A percentile compares a stretch with the other conserved stretches of the same genome.
phyloP scores from a whole-genome alignment of 2,329 filamentous ascomycete species.

The Diaporthe sp. region DNA sequence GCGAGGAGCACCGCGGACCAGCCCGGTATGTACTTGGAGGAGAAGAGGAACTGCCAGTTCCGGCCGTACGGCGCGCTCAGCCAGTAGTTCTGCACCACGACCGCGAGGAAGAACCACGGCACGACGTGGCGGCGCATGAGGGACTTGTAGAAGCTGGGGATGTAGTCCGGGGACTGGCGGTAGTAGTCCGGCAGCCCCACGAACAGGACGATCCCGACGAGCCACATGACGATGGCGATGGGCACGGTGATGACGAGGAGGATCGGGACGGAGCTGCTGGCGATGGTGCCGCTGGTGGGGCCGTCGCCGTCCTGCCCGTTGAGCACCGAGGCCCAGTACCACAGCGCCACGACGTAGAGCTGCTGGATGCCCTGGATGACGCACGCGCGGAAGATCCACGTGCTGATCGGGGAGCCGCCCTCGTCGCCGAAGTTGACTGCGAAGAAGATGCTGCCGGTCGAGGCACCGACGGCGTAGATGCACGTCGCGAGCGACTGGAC shows the following conservation, averaged over 20 bases:
- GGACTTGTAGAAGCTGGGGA: conserved; percentile 76
- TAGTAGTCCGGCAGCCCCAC: conserved; percentile 76
- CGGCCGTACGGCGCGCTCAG: conserved; percentile 75
- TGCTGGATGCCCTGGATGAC: conserved; percentile 77
- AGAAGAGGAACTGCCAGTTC: conserved; percentile 77
- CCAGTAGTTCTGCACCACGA: conserved; percentile 77
- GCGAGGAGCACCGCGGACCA: conserved; percentile 72
- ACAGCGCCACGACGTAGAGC: conserved; percentile 74
- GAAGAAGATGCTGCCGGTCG: conserved; percentile 75
- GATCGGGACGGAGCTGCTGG: conserved; percentile 50
- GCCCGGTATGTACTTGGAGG: conserved; percentile 66
- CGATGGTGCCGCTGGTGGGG: conserved; percentile 52
- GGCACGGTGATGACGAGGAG: conserved; percentile 67
- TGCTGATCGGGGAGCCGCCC: conserved; percentile 72
- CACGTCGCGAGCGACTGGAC: conserved; percentile 73
- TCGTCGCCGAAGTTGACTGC: conserved; percentile 77
- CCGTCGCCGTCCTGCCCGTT: conserved; percentile 59
- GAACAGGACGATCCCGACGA: conserved; percentile 68
- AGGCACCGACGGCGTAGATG: conserved; percentile 73
- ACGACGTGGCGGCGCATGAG: conserved; percentile 74
- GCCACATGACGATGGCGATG: conserved; percentile 69
- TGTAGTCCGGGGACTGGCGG: conserved; percentile 72
- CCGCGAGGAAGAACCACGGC: conserved; percentile 76
- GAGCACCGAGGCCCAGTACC: conserved; percentile 75
- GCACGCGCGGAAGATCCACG: conserved; percentile 79